These are phyloP conservation scores for Xylogone sp. DNA, from an alignment of 2,329 filamentous ascomycete species.

Conservation along the genomic window DNA sequence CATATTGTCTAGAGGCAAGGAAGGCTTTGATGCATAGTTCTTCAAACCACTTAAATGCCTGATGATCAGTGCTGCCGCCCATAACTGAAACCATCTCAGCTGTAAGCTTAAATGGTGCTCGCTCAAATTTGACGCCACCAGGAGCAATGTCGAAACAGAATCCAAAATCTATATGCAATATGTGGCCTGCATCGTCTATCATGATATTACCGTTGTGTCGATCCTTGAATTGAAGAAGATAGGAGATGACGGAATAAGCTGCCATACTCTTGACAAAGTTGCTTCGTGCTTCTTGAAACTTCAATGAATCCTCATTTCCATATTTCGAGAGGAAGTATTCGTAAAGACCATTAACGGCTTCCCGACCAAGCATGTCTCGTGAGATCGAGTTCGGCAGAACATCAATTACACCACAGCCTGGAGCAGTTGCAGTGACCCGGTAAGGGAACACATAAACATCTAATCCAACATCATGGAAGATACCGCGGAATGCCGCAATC, in stretches of 20 bases:
- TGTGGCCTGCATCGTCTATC: conserved; percentile 95
- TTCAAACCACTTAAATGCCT: conserved; percentile 93
- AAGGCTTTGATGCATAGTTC: conserved; percentile 95
- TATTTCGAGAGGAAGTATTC: conserved; percentile 99
- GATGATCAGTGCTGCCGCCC: conserved; percentile 80
- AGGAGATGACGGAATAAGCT: conserved; percentile 95
- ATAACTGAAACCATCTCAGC: conserved; percentile 99
- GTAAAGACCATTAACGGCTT: conserved; percentile 96
- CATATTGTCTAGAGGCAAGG: conserved; percentile 80
- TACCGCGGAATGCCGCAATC: conserved; percentile 95
- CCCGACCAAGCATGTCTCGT: conserved; percentile 95
- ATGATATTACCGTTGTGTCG: conserved; percentile 99
- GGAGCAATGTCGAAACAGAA: conserved; percentile 99
- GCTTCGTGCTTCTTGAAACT: conserved; percentile 89
- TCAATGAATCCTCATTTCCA: conserved; percentile 89
- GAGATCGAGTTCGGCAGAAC: conserved; percentile 97
- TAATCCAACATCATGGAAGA: conserved; percentile 91
- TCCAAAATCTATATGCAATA: conserved; percentile 97
- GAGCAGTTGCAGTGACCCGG: conserved; percentile 93
- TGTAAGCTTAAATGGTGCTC: conserved; percentile 96
- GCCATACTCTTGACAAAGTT: conserved; percentile 99
- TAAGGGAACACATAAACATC: conserved; percentile 98
- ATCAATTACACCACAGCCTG: conserved; percentile 96
- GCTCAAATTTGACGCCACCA: conserved; percentile 94
- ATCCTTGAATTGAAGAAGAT: conserved; percentile 97